These are phyloP conservation scores for Pistacia integerrima DNA, from an alignment of 345 rosid species.

Conservation along the genomic window DNA sequence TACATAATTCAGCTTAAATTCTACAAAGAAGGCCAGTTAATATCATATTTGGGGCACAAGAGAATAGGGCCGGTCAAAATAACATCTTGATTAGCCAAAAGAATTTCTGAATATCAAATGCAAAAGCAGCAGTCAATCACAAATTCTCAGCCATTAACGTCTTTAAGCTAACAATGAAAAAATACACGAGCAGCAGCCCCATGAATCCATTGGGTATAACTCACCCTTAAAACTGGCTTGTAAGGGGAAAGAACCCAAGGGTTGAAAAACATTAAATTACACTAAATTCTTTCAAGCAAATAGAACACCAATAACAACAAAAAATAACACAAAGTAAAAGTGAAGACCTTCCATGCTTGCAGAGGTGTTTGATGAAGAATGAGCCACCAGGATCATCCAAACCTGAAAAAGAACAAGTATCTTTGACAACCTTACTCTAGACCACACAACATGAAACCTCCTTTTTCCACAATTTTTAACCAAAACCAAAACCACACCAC, in stretches of 20 bases:
- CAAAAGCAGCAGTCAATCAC: background rate
- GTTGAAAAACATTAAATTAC: background rate
- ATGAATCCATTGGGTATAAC: background rate
- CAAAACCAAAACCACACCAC: too few species aligned
- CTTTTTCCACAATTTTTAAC: too few species aligned
- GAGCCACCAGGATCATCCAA: conserved; percentile 31
- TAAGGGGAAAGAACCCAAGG: too few species aligned
- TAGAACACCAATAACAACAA: too few species aligned
- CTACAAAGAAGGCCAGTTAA: background rate
- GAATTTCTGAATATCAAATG: background rate
- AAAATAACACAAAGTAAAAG: too few species aligned
- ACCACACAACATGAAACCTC: too few species aligned
- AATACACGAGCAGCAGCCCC: background rate
- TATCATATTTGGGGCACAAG: background rate
- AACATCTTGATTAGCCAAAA: background rate
- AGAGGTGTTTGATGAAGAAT: conserved; percentile 25
- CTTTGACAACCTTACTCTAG: too few species aligned
- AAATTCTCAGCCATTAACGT: too few species aligned
- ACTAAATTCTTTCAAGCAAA: too few species aligned
- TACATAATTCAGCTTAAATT: background rate
- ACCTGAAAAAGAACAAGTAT: conserved; percentile 10
- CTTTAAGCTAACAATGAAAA: background rate
- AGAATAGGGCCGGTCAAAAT: too few species aligned
- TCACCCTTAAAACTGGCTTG: too few species aligned
- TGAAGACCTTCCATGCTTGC: conserved; percentile 33